Evolutionary conservation across 2,329 filamentous ascomycete genomes (phyloP).

Genomic region (Aspergillus ibericus): DNA sequence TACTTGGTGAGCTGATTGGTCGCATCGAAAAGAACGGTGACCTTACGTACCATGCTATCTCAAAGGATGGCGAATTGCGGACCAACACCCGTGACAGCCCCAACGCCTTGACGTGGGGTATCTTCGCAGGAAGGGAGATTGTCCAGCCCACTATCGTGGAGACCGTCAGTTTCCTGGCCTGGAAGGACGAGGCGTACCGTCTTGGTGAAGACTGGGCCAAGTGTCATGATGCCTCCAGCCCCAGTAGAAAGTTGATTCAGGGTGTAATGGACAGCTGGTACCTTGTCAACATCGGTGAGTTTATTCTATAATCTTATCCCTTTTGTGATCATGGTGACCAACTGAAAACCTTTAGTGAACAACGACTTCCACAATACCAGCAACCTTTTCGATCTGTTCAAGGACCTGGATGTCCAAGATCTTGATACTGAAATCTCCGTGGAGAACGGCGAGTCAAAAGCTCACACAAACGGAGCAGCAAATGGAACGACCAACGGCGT

Average conservation of each 20-base stretch:
- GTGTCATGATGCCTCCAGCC: slow-evolving; percentile 75
- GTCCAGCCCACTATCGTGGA: slow-evolving; percentile 99
- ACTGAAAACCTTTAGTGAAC: slow-evolving; percentile 63
- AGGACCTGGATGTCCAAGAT: slow-evolving; percentile 59
- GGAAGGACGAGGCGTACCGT: slow-evolving; percentile 97
- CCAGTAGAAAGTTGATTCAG: slow-evolving; percentile 77
- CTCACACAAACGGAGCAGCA: slow-evolving; percentile 23
- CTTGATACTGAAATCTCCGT: slow-evolving; percentile 33
- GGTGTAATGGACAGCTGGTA: slow-evolving; percentile 88
- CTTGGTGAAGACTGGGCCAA: slow-evolving; percentile 92
- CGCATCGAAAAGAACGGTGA: slow-evolving; percentile 77
- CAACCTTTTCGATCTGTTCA: slow-evolving; percentile 82
- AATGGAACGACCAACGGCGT: slow-evolving; percentile 19
- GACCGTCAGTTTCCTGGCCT: slow-evolving; percentile 93
- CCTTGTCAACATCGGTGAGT: slow-evolving; percentile 87
- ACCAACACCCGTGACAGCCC: slow-evolving; percentile 84
- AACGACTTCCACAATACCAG: slow-evolving; percentile 91
- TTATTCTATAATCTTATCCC: slow-evolving; percentile 6
- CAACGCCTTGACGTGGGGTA: slow-evolving; percentile 99
- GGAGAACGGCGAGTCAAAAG: slow-evolving; percentile 19
- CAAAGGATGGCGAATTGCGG: slow-evolving; percentile 74
- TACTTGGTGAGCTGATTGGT: slow-evolving; percentile 73
- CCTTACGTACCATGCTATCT: slow-evolving; percentile 92
- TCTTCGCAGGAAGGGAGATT: slow-evolving; percentile 97
- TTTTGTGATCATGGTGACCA: slow-evolving; percentile 17